Conservation (phyloP, 306 rosid species). For the Quercus aquifolioides region DNA sequence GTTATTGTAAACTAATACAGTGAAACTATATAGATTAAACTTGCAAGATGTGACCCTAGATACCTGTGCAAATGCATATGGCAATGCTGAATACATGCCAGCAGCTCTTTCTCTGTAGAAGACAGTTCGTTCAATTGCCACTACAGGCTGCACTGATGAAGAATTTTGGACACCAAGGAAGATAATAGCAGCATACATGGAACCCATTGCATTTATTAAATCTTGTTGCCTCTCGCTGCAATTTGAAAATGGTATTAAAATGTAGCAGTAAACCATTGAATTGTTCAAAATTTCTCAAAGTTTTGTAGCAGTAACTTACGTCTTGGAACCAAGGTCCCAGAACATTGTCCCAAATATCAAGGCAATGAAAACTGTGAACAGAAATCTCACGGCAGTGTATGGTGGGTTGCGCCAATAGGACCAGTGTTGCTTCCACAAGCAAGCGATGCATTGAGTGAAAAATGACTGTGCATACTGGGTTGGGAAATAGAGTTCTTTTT, state of each 20-base stretch:
- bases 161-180: constrained; percentile 43
- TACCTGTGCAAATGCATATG: constrained; percentile 47
- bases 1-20: too few species aligned
- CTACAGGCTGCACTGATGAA: constrained; percentile 44
- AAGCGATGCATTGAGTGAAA: constrained; percentile 31
- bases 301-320: constrained; percentile 9
- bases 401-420: constrained; percentile 44
- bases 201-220: constrained; percentile 44
- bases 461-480: constrained; percentile 28
- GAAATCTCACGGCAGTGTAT: constrained; percentile 32
- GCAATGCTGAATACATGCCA: constrained; percentile 45
- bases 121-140: constrained; percentile 44
- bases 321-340: constrained; percentile 46
- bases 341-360: constrained; percentile 43
- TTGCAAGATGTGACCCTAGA: background rate
- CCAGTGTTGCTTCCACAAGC: constrained; percentile 49
- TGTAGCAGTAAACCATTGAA: background rate
- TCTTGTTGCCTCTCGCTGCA: constrained; percentile 29
- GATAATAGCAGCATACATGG: constrained; percentile 35
- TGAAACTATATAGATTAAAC: background rate
- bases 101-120: constrained; percentile 54
- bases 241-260: background rate
- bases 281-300: background rate
- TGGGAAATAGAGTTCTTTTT: constrained; percentile 35
- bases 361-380: constrained; percentile 27